Evolutionary conservation across 208 protist genomes (phyloP).

Genomic region (Crithidia expoeki): DNA sequence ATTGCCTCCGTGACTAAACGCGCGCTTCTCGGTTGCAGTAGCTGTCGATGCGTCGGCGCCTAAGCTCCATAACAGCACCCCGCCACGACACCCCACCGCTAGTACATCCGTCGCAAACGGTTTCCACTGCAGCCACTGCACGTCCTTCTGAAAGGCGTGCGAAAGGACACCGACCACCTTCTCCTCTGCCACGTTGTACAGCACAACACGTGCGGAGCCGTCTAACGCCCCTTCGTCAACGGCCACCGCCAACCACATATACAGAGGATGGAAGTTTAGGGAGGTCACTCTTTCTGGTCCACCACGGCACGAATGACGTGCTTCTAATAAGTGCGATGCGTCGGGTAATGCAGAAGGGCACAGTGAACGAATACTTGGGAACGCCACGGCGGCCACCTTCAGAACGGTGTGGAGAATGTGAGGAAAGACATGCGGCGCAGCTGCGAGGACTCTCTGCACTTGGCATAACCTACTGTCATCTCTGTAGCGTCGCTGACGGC

Average conservation of each 20-base stretch:
- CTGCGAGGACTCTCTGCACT: neutral
- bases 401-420: constrained; percentile 24
- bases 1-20: neutral
- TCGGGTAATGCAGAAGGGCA: constrained; percentile 62
- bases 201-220: constrained; percentile 48
- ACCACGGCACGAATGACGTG: constrained; percentile 13
- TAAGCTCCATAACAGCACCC: constrained; percentile 77
- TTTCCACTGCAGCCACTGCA: constrained; percentile 75
- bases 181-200: constrained; percentile 62
- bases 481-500: neutral
- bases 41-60: constrained; percentile 10
- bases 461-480: neutral
- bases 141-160: constrained; percentile 75
- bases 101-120: constrained; percentile 65
- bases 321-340: constrained; percentile 12
- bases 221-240: constrained; percentile 54
- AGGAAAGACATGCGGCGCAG: constrained; percentile 23
- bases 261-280: constrained; percentile 53
- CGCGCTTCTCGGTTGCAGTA: neutral
- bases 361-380: constrained; percentile 51
- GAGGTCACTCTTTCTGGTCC: constrained; percentile 63
- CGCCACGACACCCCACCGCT: constrained; percentile 74
- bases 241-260: constrained; percentile 65
- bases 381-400: constrained; percentile 31
- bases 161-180: constrained; percentile 52